Evolutionary conservation across 2,329 filamentous ascomycete species (phyloP).

Genomic region (Pyrenochaeta sp.): DNA sequence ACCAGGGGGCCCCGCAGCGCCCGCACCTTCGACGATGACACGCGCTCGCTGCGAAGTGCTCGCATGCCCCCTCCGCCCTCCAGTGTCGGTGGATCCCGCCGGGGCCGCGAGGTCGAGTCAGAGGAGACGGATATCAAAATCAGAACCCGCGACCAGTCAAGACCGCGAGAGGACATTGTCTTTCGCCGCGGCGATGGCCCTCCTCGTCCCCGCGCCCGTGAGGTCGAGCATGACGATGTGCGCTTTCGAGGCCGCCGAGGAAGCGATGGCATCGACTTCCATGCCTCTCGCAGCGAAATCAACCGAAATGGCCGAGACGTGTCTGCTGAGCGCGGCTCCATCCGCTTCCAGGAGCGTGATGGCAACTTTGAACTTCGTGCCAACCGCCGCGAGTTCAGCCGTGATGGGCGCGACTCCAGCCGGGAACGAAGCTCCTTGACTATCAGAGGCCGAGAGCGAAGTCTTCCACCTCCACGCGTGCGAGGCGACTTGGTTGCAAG

Average conservation of each 20-base stretch:
- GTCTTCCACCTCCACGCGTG: constrained; percentile 44
- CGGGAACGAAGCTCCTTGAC: constrained; percentile 45
- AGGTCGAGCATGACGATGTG: constrained; percentile 56
- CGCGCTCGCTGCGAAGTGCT: constrained; percentile 43
- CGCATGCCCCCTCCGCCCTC: constrained; percentile 36
- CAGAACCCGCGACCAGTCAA: constrained; percentile 45
- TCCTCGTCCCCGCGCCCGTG: constrained; percentile 41
- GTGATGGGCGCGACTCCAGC: constrained; percentile 41
- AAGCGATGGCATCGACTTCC: constrained; percentile 44
- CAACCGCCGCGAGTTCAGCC: constrained; percentile 45
- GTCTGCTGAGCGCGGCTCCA: constrained; percentile 35
- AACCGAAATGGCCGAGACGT: constrained; percentile 31
- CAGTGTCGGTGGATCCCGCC: constrained; percentile 37
- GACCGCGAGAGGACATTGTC: constrained; percentile 50
- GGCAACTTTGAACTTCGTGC: constrained; percentile 52
- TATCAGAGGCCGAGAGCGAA: constrained; percentile 45
- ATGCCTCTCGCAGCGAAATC: constrained; percentile 31
- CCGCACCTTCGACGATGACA: constrained; percentile 52
- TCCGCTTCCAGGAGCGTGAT: constrained; percentile 41
- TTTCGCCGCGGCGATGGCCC: constrained; percentile 54
- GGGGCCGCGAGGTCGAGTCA: constrained; percentile 39
- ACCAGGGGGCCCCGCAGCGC: constrained; percentile 43
- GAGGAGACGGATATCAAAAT: constrained; percentile 48
- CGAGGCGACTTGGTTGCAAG: constrained; percentile 48
- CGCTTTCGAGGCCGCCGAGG: constrained; percentile 53